These are phyloP conservation scores for Hyphopichia wangnamkhiaoensis DNA, from an alignment of 1,139 yeast genomes.

Conservation along the genomic window DNA sequence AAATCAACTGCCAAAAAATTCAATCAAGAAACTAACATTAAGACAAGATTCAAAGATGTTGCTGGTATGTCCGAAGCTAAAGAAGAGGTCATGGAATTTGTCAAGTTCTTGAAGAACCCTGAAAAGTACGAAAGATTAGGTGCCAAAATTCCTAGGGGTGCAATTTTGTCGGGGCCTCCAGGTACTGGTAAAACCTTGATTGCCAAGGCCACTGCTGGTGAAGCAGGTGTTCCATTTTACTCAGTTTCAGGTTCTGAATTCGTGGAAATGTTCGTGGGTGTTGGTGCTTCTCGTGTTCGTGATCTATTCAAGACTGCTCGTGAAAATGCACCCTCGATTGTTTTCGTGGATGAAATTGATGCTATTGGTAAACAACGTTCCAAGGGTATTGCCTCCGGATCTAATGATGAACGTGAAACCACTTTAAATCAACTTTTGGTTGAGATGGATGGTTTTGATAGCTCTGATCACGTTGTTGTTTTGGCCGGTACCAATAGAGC, in stretches of 20 bases:
- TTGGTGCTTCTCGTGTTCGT: conserved; percentile 81
- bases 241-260: conserved; percentile 84
- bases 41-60: conserved; percentile 73
- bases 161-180: conserved; percentile 80
- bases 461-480: conserved; percentile 75
- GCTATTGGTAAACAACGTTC: conserved; percentile 83
- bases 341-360: conserved; percentile 82
- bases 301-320: conserved; percentile 79
- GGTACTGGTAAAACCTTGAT: conserved; percentile 84
- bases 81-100: conserved; percentile 85
- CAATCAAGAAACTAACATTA: conserved; percentile 70
- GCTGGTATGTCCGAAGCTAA: conserved; percentile 86
- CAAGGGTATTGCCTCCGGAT: conserved; percentile 63
- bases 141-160: conserved; percentile 84
- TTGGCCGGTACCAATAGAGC: conserved; percentile 84
- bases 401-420: conserved; percentile 78
- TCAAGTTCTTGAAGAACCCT: conserved; percentile 74
- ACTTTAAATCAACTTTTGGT: conserved; percentile 77
- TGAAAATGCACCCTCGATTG: conserved; percentile 77
- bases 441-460: conserved; percentile 83
- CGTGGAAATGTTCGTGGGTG: conserved; percentile 83
- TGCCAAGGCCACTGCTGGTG: conserved; percentile 86
- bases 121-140: conserved; percentile 73
- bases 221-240: conserved; percentile 79
- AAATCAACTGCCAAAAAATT: conserved; percentile 71